Evolutionary conservation across 371 early-diverging fungal genomes (phyloP).

Genomic region (Nosema muscidifuracis): DNA sequence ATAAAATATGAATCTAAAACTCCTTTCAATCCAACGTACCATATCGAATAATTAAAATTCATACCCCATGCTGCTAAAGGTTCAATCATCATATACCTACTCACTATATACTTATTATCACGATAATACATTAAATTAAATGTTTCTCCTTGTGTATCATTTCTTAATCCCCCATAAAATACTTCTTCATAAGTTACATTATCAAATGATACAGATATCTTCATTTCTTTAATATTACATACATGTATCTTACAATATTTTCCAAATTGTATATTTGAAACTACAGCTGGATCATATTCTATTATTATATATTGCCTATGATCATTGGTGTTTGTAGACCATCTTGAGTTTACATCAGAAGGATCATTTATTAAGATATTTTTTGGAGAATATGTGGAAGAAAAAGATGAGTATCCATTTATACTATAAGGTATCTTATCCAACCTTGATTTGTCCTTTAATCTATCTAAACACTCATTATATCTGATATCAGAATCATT

Average conservation of each 20-base stretch:
- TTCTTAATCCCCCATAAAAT: constrained; percentile 73
- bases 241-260: constrained; percentile 86
- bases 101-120: not conserved
- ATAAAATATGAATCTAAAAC: not conserved
- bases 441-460: not conserved
- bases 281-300: constrained; percentile 64
- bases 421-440: constrained; percentile 11
- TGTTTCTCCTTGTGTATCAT: constrained; percentile 78
- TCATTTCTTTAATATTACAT: constrained; percentile 88
- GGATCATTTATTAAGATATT: constrained; percentile 71
- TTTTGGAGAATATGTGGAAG: constrained; percentile 70
- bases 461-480: constrained; percentile 10
- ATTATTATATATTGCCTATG: constrained; percentile 72
- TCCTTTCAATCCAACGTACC: constrained; percentile 80
- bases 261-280: constrained; percentile 73
- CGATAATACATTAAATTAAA: constrained; percentile 67
- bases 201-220: constrained; percentile 71
- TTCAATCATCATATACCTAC: constrained; percentile 74
- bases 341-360: constrained; percentile 70
- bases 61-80: constrained; percentile 79
- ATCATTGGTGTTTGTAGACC: constrained; percentile 73
- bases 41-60: constrained; percentile 84
- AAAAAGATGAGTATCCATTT: constrained; percentile 68
- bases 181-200: constrained; percentile 66
- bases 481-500: no score